Evolutionary conservation across 2,329 filamentous ascomycete species (phyloP), one percentile per base, ranked within the genome.

Genomic region (Biscogniauxia sp.): DNA sequence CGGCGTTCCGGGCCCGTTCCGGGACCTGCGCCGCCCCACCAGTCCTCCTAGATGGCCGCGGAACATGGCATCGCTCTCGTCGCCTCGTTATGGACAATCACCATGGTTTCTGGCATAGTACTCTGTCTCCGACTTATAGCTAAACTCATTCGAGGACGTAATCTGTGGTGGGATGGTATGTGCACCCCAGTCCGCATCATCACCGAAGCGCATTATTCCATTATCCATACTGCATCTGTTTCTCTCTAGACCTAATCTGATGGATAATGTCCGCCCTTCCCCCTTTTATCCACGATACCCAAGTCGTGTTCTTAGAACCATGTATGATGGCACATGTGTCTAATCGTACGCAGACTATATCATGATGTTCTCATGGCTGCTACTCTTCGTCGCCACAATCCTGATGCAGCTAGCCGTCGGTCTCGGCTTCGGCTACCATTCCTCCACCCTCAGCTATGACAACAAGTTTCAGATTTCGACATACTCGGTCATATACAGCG

Each of bases 401-500:
- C n/a, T 54, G 53, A 54, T 54, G 53, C 53, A 54, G 28, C 7
- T 20, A 7, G 53, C 53, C 25, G 17, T 15, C 11, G 25, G 7
- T 23, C 23, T 54, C 13, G 53, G 53, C 23, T 54, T 54, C 28
- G 53, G 53, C 7, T 13, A 19, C 53, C 6, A 37, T 15, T 25
- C 20, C 4, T 20, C 20, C n/a, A 26, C 20, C 23, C 20, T 54
- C 23, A 54, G 13, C 23, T 32, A 28, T 26, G 53, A 26, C 28
- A 8, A 54, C 11, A 13, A 54, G 26, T 28, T 8, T 19, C 20
- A 54, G 13, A 54, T 54, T 2, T 6, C 53, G 13, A 54, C 20
- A 9, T 37, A 25, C 53, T 8, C 53, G 11, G 53, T 54, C 53
- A 28, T 54, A 20, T 54, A 54, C 25, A 54, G 53, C 53, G 53